Evolutionary conservation across 495 filamentous ascomycete genomes (phyloP).

Genomic region (Trichocladium uniseriatum): DNA sequence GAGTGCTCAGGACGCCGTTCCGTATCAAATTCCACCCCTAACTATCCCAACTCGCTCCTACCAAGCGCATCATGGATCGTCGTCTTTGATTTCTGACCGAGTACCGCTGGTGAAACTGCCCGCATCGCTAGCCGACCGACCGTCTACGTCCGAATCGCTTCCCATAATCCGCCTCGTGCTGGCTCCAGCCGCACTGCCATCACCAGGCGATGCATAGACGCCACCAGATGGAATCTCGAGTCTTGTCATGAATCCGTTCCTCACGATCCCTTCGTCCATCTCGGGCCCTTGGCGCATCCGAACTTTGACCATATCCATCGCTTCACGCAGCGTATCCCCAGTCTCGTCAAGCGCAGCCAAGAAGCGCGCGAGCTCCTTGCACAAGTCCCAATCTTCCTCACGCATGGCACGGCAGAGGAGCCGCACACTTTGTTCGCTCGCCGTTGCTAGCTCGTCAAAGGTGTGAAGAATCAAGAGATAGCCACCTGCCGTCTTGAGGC

Average conservation of each 20-base stretch:
- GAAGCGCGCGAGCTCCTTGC: conserved; percentile 89
- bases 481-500: conserved; percentile 91
- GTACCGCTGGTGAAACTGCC: conserved; percentile 18
- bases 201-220: conserved; percentile 19
- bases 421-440: conserved; percentile 71
- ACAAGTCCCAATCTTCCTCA: conserved; percentile 91
- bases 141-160: conserved; percentile 25
- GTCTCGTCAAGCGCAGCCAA: conserved; percentile 83
- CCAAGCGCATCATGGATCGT: too few species aligned
- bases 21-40: too few species aligned
- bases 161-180: conserved; percentile 10
- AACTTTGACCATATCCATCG: conserved; percentile 61
- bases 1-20: too few species aligned
- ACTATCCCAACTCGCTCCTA: background rate
- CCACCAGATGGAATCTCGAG: conserved; percentile 41
- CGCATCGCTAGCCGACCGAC: conserved; percentile 23
- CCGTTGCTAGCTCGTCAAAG: conserved; percentile 72
- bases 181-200: conserved; percentile 2
- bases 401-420: conserved; percentile 72
- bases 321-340: conserved; percentile 70
- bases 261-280: conserved; percentile 23
- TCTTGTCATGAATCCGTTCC: conserved; percentile 40
- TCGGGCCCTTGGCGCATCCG: conserved; percentile 34
- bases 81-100: conserved; percentile 9
- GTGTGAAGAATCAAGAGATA: conserved; percentile 95